Conservation (phyloP, 306 rosid species). For the Erythrophleum fordii region DNA sequence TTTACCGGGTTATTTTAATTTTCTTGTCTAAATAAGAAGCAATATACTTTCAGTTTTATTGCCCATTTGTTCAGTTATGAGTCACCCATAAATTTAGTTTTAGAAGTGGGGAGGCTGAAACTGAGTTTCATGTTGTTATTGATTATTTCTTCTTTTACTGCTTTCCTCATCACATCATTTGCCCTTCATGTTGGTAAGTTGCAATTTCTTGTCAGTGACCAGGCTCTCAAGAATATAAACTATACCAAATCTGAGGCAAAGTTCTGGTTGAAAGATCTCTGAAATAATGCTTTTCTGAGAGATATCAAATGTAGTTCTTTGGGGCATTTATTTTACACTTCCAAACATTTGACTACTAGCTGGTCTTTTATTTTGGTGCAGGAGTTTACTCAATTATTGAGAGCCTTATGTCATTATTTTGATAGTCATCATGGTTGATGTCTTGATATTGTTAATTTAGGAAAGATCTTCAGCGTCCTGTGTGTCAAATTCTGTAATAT, state of each 20-base stretch:
- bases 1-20: conserved; percentile 28
- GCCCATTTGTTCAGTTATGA: conserved; percentile 26
- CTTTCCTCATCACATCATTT: conserved; percentile 31
- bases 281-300: conserved; percentile 32
- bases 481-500: neutral
- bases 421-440: conserved; percentile 1
- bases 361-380: conserved; percentile 3
- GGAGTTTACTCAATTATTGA: conserved; percentile 18
- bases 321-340: conserved; percentile 32
- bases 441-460: neutral
- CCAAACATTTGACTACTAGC: neutral
- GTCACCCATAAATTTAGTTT: conserved; percentile 24
- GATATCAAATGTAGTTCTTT: conserved; percentile 25
- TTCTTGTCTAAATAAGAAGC: conserved; percentile 24
- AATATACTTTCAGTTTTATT: conserved; percentile 3
- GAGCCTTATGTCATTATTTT: conserved; percentile 12
- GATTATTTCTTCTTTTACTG: conserved; percentile 27
- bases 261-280: conserved; percentile 27
- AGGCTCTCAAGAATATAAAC: conserved; percentile 33
- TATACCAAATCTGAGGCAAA: conserved; percentile 34
- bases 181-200: conserved; percentile 41
- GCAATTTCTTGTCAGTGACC: conserved; percentile 41
- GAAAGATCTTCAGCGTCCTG: neutral
- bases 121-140: conserved; percentile 26
- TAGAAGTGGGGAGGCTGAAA: conserved; percentile 22